A percentile compares a stretch with the other conserved stretches of the same genome.
Evolutionary conservation across 1,284 basidiomycete species (phyloP).

Genomic region (Cryptococcus sp.): DNA sequence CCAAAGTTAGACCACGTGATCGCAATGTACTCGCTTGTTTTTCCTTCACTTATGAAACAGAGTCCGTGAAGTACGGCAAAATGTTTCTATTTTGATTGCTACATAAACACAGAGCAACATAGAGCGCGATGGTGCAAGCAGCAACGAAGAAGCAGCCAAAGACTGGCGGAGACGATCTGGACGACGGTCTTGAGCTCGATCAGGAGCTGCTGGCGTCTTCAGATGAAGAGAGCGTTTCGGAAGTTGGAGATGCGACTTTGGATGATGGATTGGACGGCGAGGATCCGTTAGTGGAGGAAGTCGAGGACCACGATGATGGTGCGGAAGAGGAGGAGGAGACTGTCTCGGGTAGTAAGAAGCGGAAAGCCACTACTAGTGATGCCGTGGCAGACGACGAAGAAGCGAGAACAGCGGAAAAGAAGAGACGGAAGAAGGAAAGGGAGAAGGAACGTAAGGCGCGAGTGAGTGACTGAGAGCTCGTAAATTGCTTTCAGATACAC

Average conservation of each 20-base stretch:
- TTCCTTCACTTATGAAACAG: not conserved
- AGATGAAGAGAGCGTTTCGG: constrained; percentile 32
- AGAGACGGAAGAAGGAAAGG: constrained; percentile 39
- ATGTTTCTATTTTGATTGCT: not conserved
- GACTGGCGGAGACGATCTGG: constrained; percentile 47
- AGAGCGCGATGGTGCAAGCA: constrained; percentile 12
- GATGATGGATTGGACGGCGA: constrained; percentile 37
- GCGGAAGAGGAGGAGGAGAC: constrained; percentile 3
- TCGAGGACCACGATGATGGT: constrained; percentile 14
- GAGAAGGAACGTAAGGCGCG: constrained; percentile 34
- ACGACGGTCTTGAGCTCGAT: constrained; percentile 42
- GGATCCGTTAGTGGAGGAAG: constrained; percentile 18
- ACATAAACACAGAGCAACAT: not conserved
- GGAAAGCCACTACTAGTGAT: constrained; percentile 13
- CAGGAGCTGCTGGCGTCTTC: constrained; percentile 30
- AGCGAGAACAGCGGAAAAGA: constrained; percentile 27
- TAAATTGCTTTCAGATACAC: constrained; percentile 1
- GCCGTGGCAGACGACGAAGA: constrained; percentile 20
- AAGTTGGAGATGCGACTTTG: constrained; percentile 22
- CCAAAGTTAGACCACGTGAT: not conserved
- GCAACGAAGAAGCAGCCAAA: constrained; percentile 8
- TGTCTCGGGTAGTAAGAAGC: constrained; percentile 12
- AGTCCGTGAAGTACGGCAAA: not conserved
- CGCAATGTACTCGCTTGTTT: not conserved
- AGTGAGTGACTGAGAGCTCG: constrained; percentile 13